Base-by-base conservation (phyloP, 495 filamentous ascomycete species). In the Penicillium pancosmium region DNA sequence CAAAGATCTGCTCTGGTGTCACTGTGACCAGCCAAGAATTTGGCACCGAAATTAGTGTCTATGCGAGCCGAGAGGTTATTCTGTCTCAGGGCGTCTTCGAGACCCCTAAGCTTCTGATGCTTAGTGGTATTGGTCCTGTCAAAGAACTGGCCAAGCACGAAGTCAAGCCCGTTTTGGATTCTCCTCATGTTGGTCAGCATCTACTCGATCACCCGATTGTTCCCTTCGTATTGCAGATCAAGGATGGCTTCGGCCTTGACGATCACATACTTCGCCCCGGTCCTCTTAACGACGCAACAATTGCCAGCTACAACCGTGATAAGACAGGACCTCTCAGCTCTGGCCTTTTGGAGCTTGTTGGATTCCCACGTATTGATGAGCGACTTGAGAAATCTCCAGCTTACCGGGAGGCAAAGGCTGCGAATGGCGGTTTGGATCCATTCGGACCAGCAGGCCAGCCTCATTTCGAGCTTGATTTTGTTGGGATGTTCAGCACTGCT, bases 381-480 rank as follows among this genome's bases (percentile, higher is more conserved):
- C 72, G 75, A 18, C 68, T 85, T 8, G 68, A 75, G 54, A 76
- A 75, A 19, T 76, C 74, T 52, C 71, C 75, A 4, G 76, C 77
- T 54, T 87, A 85, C 60, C 70, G 69, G 15, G 71, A 76, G 16
- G 73, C 75, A 33, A 83, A 83, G 61, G 73, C 71, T 23, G 67
- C 63, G 4, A 84, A 84, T 68, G 80, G 79, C 4, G 79, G 78
- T 0, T 57, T 76, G 4, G 84, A 86, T 58, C 84, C 84, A 11
- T 86, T 87, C 61, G 79, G 82, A 6, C 85, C 86, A 7, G 79
- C 64, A 33, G 80, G 79, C 23, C 83, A 87, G 65, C 84, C 84
- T 43, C 84, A 87, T 65, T 87, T 87, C 62, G 84, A 88, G 73
- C 76, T 88, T 53, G 84, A 86, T 65, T 88, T 88, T 56, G 80